Percentiles rank a stretch among this genome's conserved stretches.
Conservation (phyloP, 345 rosid genomes). For the Eucalyptus sideroxylon region DNA sequence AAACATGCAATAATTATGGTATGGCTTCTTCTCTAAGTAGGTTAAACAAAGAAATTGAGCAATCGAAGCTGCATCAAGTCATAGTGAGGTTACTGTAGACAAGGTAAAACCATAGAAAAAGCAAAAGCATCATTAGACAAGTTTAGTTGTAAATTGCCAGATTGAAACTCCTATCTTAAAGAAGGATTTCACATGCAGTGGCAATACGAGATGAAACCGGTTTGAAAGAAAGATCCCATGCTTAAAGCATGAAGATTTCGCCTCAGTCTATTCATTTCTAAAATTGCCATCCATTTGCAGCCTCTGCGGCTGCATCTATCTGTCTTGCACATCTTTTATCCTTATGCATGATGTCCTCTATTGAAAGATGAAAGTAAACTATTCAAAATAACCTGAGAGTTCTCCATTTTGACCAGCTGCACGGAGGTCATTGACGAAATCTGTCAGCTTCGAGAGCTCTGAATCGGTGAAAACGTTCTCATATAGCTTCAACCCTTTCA, state of each 20-base stretch:
- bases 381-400: conserved; percentile 44
- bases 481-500: conserved; percentile 84
- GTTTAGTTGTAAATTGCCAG: not conserved
- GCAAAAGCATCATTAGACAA: not conserved
- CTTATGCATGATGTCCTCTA: not conserved
- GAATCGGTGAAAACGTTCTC: conserved; percentile 60
- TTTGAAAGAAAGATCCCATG: not conserved
- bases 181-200: not conserved
- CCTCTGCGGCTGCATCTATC: not conserved
- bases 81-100: not conserved
- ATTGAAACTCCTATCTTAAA: not conserved
- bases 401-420: conserved; percentile 85
- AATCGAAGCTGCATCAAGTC: not conserved
- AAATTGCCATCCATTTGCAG: not conserved
- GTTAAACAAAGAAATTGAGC: not conserved
- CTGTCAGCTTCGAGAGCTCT: conserved; percentile 65
- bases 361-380: not conserved
- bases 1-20: not conserved
- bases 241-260: not conserved
- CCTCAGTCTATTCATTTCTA: not conserved
- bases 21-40: not conserved
- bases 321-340: not conserved
- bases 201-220: not conserved
- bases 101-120: not conserved
- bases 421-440: conserved; percentile 48